phyloP scores from a whole-genome alignment of 116 monocot species.

The Dioscorea cayenensis region DNA sequence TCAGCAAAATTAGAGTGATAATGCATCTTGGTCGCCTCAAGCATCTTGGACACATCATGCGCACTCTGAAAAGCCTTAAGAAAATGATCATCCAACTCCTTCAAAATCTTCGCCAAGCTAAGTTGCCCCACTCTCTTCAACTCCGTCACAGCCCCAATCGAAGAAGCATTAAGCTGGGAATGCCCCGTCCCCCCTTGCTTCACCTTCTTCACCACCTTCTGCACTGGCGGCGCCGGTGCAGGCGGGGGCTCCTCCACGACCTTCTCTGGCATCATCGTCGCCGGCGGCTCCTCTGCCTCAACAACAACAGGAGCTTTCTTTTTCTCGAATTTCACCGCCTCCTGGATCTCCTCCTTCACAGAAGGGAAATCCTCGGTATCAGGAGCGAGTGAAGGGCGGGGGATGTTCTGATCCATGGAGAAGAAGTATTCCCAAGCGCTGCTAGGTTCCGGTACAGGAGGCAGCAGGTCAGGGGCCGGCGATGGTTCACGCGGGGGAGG shows the following conservation, averaged over 20 bases:
- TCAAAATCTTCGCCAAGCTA: slow-evolving; percentile 49
- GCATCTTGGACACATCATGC: slow-evolving; percentile 72
- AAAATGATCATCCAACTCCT: slow-evolving; percentile 75
- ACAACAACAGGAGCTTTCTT: neutral
- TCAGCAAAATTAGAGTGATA: slow-evolving; percentile 97
- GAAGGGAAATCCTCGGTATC: neutral
- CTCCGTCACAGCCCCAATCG: neutral
- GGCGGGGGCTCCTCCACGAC: slow-evolving; percentile 13
- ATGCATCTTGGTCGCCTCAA: slow-evolving; percentile 86
- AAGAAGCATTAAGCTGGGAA: neutral
- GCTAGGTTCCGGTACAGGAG: slow-evolving; percentile 15
- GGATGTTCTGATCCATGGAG: slow-evolving; percentile 31
- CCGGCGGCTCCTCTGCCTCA: slow-evolving; percentile 7
- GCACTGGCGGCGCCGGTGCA: neutral
- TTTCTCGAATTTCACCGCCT: slow-evolving; percentile 1
- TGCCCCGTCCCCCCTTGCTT: slow-evolving; percentile 11
- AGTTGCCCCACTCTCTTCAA: slow-evolving; percentile 23
- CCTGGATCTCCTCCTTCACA: slow-evolving; percentile 13
- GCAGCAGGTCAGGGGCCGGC: slow-evolving; percentile 22
- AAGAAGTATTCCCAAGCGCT: slow-evolving; percentile 70
- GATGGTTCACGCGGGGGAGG: neutral
- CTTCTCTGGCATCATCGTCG: slow-evolving; percentile 24
- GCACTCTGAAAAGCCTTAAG: slow-evolving; percentile 78
- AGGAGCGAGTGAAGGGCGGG: slow-evolving; percentile 17
- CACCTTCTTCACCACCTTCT: slow-evolving; percentile 25